Base-by-base conservation (phyloP, 495 filamentous ascomycete species). In the Penicillium verhagenii region DNA sequence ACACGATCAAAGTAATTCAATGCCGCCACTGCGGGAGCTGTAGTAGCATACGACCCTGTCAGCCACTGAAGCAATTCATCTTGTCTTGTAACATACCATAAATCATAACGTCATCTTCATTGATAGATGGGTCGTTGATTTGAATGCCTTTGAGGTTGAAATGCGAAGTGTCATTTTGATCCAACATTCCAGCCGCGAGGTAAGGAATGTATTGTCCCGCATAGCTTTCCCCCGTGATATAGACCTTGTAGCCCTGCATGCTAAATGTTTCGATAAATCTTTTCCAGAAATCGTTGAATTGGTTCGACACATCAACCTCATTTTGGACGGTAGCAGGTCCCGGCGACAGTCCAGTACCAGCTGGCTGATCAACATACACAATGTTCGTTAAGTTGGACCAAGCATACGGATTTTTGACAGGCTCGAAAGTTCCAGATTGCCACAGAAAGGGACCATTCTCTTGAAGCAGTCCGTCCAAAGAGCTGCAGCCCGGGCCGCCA, bases 191-290 rank as follows among this genome's bases (percentile, higher is more conserved):
- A 58, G 82, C 79, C 1, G 88, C 84, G 45, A 95, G 86, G 61
- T 93, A 95, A 0, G 90, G 88, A 33, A 91, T 84, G 58, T 92
- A 95, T 52, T 77, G 76, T 5, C 90, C 90, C 19, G 86, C 89
- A 62, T 90, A 88, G 38, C 80, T 85, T 61, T 90, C 86, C 0
- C 86, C 87, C 2, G 86, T 79, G 47, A 90, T 78, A 58, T 86
- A 91, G 1, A 89, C 79, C 55, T 85, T 86, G 56, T 76, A 79
- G 8, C 75, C 72, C 16, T 88, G 78, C 63, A 90, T 68, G 21
- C 64, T 70, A 52, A 91, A 91, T 2, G 83, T 84, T 25, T 88
- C 72, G 40, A 89, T 76, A 40, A 91, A 91, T 45, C 83, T 78
- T 72, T 81, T 82, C 74, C 80, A 89, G 68, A 87, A 90, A 38